Base-by-base conservation (phyloP, 495 filamentous ascomycete species). In the Tuber melanosporum region DNA sequence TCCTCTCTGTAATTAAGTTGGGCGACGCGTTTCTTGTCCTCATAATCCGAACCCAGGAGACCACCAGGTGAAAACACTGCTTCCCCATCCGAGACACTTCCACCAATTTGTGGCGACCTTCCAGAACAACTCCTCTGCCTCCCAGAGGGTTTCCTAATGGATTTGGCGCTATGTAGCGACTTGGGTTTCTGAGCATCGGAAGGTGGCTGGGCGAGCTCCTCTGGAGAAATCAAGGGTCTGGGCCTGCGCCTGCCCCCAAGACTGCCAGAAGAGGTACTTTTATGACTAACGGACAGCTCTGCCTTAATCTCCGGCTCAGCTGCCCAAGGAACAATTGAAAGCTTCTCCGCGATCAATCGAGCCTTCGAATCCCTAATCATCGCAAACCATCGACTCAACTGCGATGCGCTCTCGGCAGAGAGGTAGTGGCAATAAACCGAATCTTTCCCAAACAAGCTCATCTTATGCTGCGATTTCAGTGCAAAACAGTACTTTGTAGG, bases 381-480 rank as follows among this genome's bases (percentile, higher is more conserved):
- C 45, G 86, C 85, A 82, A 92, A 91, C 86, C 93, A 97, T 43
- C 86, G 85, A 39, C 88, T 86, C 2, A 92, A 92, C 9, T 91
- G 83, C 2, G 86, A 80, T 20, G 87, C 86, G 78, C 97, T 92
- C 26, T 92, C 92, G 12, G 91, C 94, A 66, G 89, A 89, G 85
- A 99, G 97, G 84, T 94, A 97, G 78, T 98, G 95, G 17, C 96
- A 91, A 83, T 92, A 99, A 75, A 94, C 94, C 41, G 92, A 89
- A 0, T 91, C 92, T 47, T 90, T 91, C 49, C 92, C 82, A 81
- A 98, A 99, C 82, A 97, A 90, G 47, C 88, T 91, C 8, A 91
- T 91, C 80, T 96, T 97, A 82, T 98, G 91, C 84, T 97, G 95
- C 77, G 93, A 96, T 83, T 97, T 98, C 79, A 99, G 88, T 5